These are phyloP conservation scores for Symbiodinium pilosum DNA, from an alignment of 73 alveolate genomes.

Conservation along the genomic window DNA sequence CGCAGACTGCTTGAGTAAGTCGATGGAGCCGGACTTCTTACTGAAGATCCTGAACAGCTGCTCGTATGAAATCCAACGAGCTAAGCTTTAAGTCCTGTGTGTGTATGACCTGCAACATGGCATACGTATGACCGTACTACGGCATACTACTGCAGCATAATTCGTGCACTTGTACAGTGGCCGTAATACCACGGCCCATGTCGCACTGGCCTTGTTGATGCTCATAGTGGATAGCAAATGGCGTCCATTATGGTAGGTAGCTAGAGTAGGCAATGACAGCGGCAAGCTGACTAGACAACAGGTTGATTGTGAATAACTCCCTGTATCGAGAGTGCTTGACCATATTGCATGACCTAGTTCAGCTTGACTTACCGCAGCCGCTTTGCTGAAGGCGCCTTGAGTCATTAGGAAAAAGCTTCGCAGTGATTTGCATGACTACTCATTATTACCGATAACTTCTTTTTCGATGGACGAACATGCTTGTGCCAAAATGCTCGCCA, in stretches of 20 bases:
- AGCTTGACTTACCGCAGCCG: too few species aligned
- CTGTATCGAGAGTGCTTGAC: background rate
- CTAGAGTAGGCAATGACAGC: background rate
- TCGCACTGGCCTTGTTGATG: too few species aligned
- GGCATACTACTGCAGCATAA: background rate
- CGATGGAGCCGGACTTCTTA: background rate
- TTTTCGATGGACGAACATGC: too few species aligned
- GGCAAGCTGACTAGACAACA: background rate
- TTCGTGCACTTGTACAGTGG: background rate
- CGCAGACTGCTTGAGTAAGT: conserved; percentile 1
- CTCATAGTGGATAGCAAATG: too few species aligned
- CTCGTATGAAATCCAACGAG: background rate
- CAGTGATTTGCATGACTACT: too few species aligned
- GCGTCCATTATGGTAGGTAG: background rate
- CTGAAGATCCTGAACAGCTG: background rate
- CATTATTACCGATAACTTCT: too few species aligned
- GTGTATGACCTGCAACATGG: background rate
- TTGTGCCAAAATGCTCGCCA: too few species aligned
- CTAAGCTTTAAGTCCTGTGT: background rate
- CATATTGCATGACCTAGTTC: too few species aligned
- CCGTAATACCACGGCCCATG: too few species aligned
- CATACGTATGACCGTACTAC: background rate
- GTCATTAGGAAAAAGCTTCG: too few species aligned
- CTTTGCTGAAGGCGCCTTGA: too few species aligned
- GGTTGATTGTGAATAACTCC: background rate